These are phyloP conservation scores for Rhodotorula taiwanensis DNA, from an alignment of 768 basidiomycete species.

Conservation along the genomic window DNA sequence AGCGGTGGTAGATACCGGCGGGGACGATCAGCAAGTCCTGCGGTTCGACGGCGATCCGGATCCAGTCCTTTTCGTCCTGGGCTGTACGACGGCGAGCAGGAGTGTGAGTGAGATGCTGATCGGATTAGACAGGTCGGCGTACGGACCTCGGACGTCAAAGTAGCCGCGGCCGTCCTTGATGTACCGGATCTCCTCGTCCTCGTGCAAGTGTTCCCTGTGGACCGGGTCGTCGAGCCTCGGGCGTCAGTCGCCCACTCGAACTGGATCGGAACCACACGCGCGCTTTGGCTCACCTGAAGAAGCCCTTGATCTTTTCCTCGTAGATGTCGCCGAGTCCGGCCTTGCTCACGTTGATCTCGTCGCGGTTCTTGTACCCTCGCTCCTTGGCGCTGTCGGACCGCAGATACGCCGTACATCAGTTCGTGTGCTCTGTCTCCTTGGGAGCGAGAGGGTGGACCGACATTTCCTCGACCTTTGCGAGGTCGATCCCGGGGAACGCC, in stretches of 20 bases:
- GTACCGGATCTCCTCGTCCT: conserved; percentile 92
- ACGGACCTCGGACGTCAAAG: conserved; percentile 85
- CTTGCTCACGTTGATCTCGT: conserved; percentile 67
- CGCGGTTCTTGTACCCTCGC: conserved; percentile 74
- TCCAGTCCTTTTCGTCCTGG: conserved; percentile 64
- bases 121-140: too few species aligned
- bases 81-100: conserved; percentile 47
- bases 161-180: conserved; percentile 79
- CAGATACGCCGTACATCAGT: conserved; percentile 46
- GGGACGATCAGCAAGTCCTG: conserved; percentile 84
- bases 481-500: conserved; percentile 61
- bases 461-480: conserved; percentile 52
- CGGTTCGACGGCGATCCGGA: conserved; percentile 64
- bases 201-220: conserved; percentile 65
- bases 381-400: conserved; percentile 50
- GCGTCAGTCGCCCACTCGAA: not conserved
- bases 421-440: conserved; percentile 66
- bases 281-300: conserved; percentile 51
- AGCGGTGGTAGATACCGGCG: conserved; percentile 88
- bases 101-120: too few species aligned
- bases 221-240: not conserved
- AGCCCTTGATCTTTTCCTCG: conserved; percentile 70
- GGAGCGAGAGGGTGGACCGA: conserved; percentile 41
- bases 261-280: not conserved
- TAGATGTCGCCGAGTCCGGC: conserved; percentile 75